Percentiles rank a stretch among this genome's conserved stretches.
phyloP scores from a whole-genome alignment of 2,329 filamentous ascomycete genomes.

The Cytospora schulzeri region DNA sequence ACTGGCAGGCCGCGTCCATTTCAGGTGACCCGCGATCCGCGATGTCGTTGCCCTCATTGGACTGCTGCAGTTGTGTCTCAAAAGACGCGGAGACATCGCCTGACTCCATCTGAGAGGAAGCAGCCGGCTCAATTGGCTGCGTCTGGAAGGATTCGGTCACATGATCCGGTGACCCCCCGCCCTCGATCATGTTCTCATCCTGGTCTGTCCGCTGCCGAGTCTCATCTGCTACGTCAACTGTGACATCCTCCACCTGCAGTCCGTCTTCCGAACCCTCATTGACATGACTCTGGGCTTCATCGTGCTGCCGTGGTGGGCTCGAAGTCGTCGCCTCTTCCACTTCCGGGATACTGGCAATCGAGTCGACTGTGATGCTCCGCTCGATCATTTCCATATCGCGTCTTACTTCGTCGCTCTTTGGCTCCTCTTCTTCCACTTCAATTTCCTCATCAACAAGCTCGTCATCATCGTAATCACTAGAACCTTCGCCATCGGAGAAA shows the following conservation, averaged over 20 bases:
- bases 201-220: neutral
- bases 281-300: neutral
- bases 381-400: constrained; percentile 7
- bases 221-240: neutral
- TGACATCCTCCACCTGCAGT: constrained; percentile 1
- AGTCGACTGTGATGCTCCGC: neutral
- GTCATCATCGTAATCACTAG: constrained; percentile 5
- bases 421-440: constrained; percentile 26
- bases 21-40: neutral
- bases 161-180: neutral
- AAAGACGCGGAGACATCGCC: constrained; percentile 10
- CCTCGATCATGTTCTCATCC: neutral
- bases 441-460: constrained; percentile 12
- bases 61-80: neutral
- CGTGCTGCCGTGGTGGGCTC: neutral
- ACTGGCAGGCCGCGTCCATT: neutral
- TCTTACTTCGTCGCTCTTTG: neutral
- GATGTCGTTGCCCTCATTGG: neutral
- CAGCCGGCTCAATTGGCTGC: constrained; percentile 1
- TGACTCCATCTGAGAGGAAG: constrained; percentile 8
- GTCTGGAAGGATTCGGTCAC: neutral
- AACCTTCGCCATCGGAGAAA: neutral
- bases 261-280: neutral
- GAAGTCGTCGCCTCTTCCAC: constrained; percentile 16
- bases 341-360: constrained; percentile 4